Percentiles rank a stretch among this genome's conserved stretches.
Conservation (phyloP, 75 land plant genomes). For the Gnetum montanum region DNA sequence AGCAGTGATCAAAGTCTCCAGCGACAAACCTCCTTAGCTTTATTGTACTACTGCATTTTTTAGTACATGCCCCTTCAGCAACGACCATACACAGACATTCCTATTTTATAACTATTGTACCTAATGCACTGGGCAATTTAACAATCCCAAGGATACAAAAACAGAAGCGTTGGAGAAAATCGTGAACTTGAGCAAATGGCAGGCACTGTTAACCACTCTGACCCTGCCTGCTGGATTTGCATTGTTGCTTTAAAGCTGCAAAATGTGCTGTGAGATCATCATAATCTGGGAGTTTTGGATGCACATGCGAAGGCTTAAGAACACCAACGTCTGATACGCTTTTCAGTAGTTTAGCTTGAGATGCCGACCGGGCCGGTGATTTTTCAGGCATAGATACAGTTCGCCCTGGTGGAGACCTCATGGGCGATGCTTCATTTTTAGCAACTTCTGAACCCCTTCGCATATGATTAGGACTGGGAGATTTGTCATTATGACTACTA, state of each 20-base stretch:
- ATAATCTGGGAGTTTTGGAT: conserved; percentile 58
- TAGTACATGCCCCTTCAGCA: too few species aligned
- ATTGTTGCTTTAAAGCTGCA: conserved; percentile 30
- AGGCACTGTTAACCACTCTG: too few species aligned
- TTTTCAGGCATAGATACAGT: neutral
- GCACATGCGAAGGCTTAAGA: conserved; percentile 23
- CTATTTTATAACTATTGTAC: too few species aligned
- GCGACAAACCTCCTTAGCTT: too few species aligned
- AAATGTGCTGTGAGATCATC: conserved; percentile 54
- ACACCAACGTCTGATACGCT: conserved; percentile 10
- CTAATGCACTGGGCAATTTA: too few species aligned
- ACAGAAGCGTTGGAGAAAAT: too few species aligned
- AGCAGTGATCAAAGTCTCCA: too few species aligned
- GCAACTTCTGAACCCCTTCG: neutral
- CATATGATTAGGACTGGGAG: neutral
- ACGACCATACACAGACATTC: too few species aligned
- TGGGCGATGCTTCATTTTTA: neutral
- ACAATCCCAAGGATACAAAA: too few species aligned
- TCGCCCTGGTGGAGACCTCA: neutral
- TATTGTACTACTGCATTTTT: too few species aligned
- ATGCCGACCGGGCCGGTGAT: conserved; percentile 15
- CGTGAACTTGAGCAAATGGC: too few species aligned
- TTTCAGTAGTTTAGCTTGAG: conserved; percentile 12
- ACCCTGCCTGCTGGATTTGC: conserved; percentile 4
- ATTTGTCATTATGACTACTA: neutral